Evolutionary conservation across 768 basidiomycete species (phyloP), one percentile per base, ranked within the genome.

Genomic region (Coprinopsis sp.): DNA sequence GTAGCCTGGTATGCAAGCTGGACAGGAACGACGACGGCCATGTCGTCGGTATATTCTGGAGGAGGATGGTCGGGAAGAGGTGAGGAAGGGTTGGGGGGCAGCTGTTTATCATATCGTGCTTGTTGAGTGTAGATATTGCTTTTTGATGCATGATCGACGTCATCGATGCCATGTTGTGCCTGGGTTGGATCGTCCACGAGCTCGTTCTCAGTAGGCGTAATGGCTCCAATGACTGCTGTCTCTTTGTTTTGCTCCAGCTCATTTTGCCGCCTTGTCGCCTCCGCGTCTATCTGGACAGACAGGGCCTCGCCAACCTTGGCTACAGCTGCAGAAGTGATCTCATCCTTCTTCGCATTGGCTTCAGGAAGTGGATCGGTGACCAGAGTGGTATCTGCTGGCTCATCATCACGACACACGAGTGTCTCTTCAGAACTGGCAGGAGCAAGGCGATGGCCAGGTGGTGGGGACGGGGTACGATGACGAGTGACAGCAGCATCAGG

Each of bases 401-500:
- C 37, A 4, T 49, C 48, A 18, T 49, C 48, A 1, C 27, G 23
- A 18, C 44, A 42, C 10, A 49, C 48, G 11, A 49, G 34, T 10
- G 48, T 49, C 37, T 49, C 48, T 44, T 49, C 48, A 3, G 48
- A 49, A 13, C 33, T 34, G 18, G 31, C 42, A 7, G 27, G 19
- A 4, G 34, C 36, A 28, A 13, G 41, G 7, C 7, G 29, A 37
- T 28, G 40, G 14, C n/a, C n/a, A n/a, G n/a, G n/a, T n/a, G n/a
- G n/a, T n/a, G n/a, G n/a, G n/a, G n/a, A n/a, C n/a, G n/a, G n/a
- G n/a, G n/a, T n/a, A n/a, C 1, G 42, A 44, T 22, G 34, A 30
- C 10, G 42, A 37, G n/a, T 23, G 10, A 28, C 22, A 23, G 30
- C 7, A 12, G 33, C 12, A 8, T 14, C 14, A 43, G n/a, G n/a